These are phyloP conservation scores for Neoboletus magnificus DNA, from an alignment of 768 basidiomycete genomes.

Conservation along the genomic window DNA sequence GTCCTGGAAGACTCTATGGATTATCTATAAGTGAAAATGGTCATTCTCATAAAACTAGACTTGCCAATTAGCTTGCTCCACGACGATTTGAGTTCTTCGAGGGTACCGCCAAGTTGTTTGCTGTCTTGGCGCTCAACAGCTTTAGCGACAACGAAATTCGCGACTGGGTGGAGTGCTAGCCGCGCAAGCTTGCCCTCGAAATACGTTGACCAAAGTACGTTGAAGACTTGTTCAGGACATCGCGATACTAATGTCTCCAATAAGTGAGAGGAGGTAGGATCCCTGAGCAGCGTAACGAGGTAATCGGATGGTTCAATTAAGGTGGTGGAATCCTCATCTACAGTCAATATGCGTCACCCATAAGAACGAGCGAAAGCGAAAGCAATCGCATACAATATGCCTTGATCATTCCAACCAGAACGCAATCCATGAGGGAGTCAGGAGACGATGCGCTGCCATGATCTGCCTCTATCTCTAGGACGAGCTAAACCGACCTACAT, in stretches of 20 bases:
- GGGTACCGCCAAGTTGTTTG: conserved; percentile 50
- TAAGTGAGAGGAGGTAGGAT: conserved; percentile 85
- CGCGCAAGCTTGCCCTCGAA: conserved; percentile 70
- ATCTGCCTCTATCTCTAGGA: conserved; percentile 80
- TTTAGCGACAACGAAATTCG: conserved; percentile 89
- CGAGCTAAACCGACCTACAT: conserved; percentile 47
- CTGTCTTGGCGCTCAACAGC: conserved; percentile 62
- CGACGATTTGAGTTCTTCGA: conserved; percentile 55
- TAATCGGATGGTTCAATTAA: conserved; percentile 66
- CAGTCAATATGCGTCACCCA: conserved; percentile 1
- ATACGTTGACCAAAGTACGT: conserved; percentile 71
- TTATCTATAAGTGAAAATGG: conserved; percentile 1
- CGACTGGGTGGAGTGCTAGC: conserved; percentile 82
- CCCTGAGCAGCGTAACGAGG: conserved; percentile 75
- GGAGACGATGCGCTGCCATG: conserved; percentile 52
- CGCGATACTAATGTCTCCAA: conserved; percentile 75
- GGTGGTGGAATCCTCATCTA: conserved; percentile 39
- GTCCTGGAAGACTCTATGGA: conserved; percentile 61
- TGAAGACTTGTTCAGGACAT: conserved; percentile 60
- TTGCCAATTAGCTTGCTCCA: conserved; percentile 68
- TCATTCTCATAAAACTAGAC: conserved; percentile 28
- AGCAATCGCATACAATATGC: conserved; percentile 48
- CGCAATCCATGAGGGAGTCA: conserved; percentile 77
- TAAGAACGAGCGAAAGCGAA: background rate
- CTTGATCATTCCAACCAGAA: conserved; percentile 73